A percentile compares a stretch with the other conserved stretches of the same genome.
Conservation (phyloP, 2,329 filamentous ascomycete species). For the Graphilbum sp. region DNA sequence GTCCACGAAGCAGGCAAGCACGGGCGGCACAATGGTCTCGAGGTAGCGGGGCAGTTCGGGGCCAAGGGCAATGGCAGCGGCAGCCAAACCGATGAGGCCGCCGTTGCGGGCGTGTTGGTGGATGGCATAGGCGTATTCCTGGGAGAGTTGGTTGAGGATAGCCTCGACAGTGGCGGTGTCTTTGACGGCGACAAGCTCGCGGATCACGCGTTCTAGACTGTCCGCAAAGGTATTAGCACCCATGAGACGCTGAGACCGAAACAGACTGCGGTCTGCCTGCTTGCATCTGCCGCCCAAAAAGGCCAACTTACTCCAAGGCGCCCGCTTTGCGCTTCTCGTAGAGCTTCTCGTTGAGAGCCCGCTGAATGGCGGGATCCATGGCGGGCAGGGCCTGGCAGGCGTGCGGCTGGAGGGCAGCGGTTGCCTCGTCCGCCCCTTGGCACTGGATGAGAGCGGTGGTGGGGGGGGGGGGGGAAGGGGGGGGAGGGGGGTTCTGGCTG, state of each 20-base stretch:
- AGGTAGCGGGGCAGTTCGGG: conserved; percentile 82
- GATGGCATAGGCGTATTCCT: conserved; percentile 94
- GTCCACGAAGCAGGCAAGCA: conserved; percentile 92
- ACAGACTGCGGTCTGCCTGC: no score
- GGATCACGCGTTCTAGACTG: conserved; percentile 80
- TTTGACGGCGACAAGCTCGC: conserved; percentile 60
- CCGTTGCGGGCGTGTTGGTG: conserved; percentile 95
- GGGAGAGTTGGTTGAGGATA: conserved; percentile 90
- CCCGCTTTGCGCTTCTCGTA: conserved; percentile 97
- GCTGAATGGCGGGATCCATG: conserved; percentile 85
- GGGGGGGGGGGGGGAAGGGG: no score
- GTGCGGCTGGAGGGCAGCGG: neutral
- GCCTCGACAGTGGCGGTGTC: conserved; percentile 69
- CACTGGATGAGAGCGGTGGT: no score
- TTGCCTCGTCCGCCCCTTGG: neutral
- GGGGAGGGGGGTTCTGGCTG: no score
- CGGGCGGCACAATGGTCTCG: conserved; percentile 85
- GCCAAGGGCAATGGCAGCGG: conserved; percentile 87
- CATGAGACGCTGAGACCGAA: no score
- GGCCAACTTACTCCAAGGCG: conserved; percentile 65
- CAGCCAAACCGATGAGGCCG: conserved; percentile 85
- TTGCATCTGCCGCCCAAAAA: no score
- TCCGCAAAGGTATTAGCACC: neutral
- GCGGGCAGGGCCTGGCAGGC: neutral
- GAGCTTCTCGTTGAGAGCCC: conserved; percentile 90